Evolutionary conservation across 306 rosid genomes (phyloP), one percentile per base, ranked within the genome.

Genomic region (Amphicarpaea edgeworthii): DNA sequence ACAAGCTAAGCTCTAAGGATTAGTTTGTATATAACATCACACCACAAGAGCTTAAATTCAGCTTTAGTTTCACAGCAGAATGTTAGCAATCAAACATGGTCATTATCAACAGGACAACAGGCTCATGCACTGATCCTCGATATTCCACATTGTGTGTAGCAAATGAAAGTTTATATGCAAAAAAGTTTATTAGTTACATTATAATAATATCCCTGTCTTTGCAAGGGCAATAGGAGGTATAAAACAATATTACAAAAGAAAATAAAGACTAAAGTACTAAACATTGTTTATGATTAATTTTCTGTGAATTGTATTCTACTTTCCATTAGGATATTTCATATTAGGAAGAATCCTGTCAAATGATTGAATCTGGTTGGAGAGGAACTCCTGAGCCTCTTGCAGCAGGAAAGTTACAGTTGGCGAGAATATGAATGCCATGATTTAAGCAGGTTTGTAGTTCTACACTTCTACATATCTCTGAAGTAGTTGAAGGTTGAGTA

Each of bases 381-480:
- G 60, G 26, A 68, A 45, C 26, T 77, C 51, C 7, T 19, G 42
- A 26, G 26, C 60, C 49, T 24, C 46, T 43, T 45, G 50, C 62
- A 43, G 75, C 69, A 43, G 61, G 50, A 14, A 68, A 45, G 69
- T 59, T 78, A 34, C 57, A 47, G 16, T 70, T 47, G 12, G 72
- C 23, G 47, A 30, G 64, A 70, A 71, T 12, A 63, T 63, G 83
- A 42, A 65, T 54, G 75, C 20, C 60, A 53, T 40, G 28, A 72
- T 42, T 72, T 59, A 19, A 73, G 30, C 34, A 53, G 5, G 5
- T 32, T 37, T 12, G 63, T n/a, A 53, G 43, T 70, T 50, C 19
- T 53, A 14, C 49, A 53, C 5, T 70, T 50, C 19, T 53, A 14
- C 49, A 53, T 4, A 70, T 10, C 6, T 60, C 42, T 24, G 65